Base-by-base conservation (phyloP, 768 basidiomycete species). In the Lactarius pseudohatsudake region DNA sequence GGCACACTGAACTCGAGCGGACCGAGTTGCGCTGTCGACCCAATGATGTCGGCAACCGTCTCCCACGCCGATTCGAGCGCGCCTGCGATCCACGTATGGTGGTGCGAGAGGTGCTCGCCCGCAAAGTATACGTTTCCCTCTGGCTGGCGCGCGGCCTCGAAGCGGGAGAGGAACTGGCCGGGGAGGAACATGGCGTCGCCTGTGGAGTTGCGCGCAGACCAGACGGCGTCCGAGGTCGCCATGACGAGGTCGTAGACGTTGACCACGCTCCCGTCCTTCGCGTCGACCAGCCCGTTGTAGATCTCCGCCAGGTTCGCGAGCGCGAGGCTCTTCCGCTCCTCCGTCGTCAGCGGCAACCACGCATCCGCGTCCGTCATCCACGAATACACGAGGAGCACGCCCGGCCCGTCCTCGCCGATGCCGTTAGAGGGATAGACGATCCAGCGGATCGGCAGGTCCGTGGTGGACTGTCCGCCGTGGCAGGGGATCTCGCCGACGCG, bases 131-230 rank as follows among this genome's bases (percentile, higher is more conserved):
- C 50, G 59, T 71, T 72, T 0, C 68, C 70, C 60, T 75, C 74
- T 18, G 70, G 71, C 22, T 28, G 34, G 13, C 69, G 69, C n/a
- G 70, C 68, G 2, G 63, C 66, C 28, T 71, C 72, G 47, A 74
- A 71, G 56, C 68, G 69, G 4, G 69, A 57, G 8, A 58, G 50
- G 34, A 74, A 73, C 36, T 75, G 74, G 45, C 74, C 74, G 0
- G 74, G 74, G 53, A 75, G 64, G 64, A 74, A 75, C 73, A 74
- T 75, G n/a, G 74, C 74, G 34, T 73, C 74, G n/a, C 74, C 74
- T 22, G 73, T 72, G 6, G 71, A 69, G 45, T 63, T 69, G 26
- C 67, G 64, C 32, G 69, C 64, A 4, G 73, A 72, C 74, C 74
- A 75, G 40, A 56, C 69, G 18, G 71, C 67, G 41, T 73, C 74